Base-by-base conservation (phyloP, 495 filamentous ascomycete species). In the Penicillium psychrofluorescens region DNA sequence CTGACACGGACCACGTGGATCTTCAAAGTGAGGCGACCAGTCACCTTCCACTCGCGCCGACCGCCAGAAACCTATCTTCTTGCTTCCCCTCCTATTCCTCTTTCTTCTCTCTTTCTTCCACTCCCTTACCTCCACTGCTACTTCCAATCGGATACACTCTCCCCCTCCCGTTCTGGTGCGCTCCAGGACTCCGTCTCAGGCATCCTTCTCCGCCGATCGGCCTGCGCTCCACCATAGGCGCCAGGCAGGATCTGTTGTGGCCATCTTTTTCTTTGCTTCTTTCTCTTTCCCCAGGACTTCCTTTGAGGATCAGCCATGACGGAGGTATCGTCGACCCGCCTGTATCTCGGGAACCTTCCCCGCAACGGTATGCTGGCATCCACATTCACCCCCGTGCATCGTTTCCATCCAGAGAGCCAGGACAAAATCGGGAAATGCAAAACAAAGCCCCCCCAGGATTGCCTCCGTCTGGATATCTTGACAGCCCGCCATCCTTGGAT, bases 281-380 rank as follows among this genome's bases (percentile, higher is more conserved):
- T 35, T 12, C 29, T 32, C 8, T 16, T 31, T 42, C 35, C 40
- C 29, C 35, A 40, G 39, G 27, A 31, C 43, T 44, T 11, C 28
- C 42, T 6, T 34, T 34, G 9, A 34, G 49, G 36, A 47, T 36
- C 54, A 56, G 48, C 58, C 59, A 74, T 74, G 70, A 72, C 64
- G 51, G 70, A 94, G 70, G 91, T 95, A 39, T 95, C 88, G 41
- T 81, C 84, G 41, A 96, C 92, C 57, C 79, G 92, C 70, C 85
- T 96, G 40, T 97, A 97, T 77, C 77, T 97, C 65, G 92, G 92
- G 62, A 97, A 97, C 68, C 83, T 98, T 62, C 92, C 94, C 61
- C 89, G 90, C 68, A 86, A 85, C 67, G 92, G 91, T 96, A 83
- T 75, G 90, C 71, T 71, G 51, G 58, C 62, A 57, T 52, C 56